A percentile compares a stretch with the other conserved stretches of the same genome.
These are phyloP conservation scores for Sutorius australiensis DNA, from an alignment of 768 basidiomycete species.

Conservation along the genomic window DNA sequence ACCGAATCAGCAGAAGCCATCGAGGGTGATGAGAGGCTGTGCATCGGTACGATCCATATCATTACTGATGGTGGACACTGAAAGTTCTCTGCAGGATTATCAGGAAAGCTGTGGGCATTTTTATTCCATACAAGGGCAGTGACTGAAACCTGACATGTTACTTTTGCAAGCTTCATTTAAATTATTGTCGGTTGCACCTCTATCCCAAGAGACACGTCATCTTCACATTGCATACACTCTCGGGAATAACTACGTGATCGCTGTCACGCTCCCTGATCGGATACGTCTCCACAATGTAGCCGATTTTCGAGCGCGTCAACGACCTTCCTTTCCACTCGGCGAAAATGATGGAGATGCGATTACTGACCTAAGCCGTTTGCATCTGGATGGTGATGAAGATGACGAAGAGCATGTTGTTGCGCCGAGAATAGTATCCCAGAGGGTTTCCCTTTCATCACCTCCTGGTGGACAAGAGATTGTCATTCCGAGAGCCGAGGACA, in stretches of 20 bases:
- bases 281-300: constrained; percentile 46
- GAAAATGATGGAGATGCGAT: constrained; percentile 24
- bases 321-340: constrained; percentile 40
- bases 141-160: constrained; percentile 3
- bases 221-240: constrained; percentile 43
- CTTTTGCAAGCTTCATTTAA: constrained; percentile 58
- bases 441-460: constrained; percentile 16
- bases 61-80: not conserved
- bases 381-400: constrained; percentile 28
- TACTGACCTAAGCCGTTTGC: constrained; percentile 19
- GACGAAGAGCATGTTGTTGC: constrained; percentile 16
- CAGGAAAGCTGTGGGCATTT: constrained; percentile 63
- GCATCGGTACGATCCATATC: constrained; percentile 46
- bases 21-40: constrained; percentile 49
- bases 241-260: constrained; percentile 51
- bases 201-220: constrained; percentile 35
- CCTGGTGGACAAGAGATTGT: constrained; percentile 21
- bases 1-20: constrained; percentile 32
- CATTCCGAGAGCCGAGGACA: constrained; percentile 13
- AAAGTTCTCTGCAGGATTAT: constrained; percentile 52
- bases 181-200: constrained; percentile 47
- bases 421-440: not conserved
- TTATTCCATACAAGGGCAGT: not conserved
- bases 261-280: constrained; percentile 39
- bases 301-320: constrained; percentile 42